phyloP scores from a whole-genome alignment of 2,329 filamentous ascomycete genomes.

The Aureobasidium sp. region DNA sequence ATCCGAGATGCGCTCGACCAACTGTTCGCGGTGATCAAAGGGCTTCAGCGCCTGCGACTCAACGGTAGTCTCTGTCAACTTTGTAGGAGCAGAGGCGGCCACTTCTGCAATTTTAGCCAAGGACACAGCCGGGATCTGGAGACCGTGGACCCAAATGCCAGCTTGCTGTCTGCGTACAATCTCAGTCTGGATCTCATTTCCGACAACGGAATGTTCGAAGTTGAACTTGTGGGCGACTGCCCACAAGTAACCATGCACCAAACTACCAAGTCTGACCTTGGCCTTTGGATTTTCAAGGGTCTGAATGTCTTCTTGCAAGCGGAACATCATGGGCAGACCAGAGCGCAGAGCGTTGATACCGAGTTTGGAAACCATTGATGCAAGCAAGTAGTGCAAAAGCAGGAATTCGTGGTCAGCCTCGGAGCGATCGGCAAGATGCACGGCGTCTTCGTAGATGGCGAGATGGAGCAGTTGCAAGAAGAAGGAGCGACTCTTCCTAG shows the following conservation, averaged over 20 bases:
- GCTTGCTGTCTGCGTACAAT: conserved; percentile 66
- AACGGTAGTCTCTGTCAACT: conserved; percentile 43
- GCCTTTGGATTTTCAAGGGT: conserved; percentile 57
- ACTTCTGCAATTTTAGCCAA: conserved; percentile 49
- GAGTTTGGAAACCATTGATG: conserved; percentile 65
- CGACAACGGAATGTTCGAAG: conserved; percentile 63
- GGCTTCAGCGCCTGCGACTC: conserved; percentile 61
- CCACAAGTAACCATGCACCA: conserved; percentile 89
- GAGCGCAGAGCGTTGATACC: conserved; percentile 75
- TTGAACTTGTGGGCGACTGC: conserved; percentile 69
- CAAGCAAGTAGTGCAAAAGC: conserved; percentile 68
- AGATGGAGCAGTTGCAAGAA: conserved; percentile 80
- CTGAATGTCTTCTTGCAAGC: conserved; percentile 77
- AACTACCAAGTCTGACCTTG: conserved; percentile 72
- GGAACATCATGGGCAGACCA: conserved; percentile 81
- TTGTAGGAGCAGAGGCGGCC: conserved; percentile 40
- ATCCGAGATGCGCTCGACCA: conserved; percentile 68
- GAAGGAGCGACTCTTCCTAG: conserved; percentile 52
- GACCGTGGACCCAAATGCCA: conserved; percentile 69
- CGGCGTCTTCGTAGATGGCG: conserved; percentile 79
- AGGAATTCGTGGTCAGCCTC: conserved; percentile 65
- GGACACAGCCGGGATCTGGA: conserved; percentile 62
- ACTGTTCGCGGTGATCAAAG: conserved; percentile 64
- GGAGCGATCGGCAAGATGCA: conserved; percentile 57
- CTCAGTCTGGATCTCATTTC: conserved; percentile 66